Percentiles rank a stretch among this genome's conserved stretches.
Evolutionary conservation across 768 basidiomycete species (phyloP).

Genomic region (Collybia sordida): DNA sequence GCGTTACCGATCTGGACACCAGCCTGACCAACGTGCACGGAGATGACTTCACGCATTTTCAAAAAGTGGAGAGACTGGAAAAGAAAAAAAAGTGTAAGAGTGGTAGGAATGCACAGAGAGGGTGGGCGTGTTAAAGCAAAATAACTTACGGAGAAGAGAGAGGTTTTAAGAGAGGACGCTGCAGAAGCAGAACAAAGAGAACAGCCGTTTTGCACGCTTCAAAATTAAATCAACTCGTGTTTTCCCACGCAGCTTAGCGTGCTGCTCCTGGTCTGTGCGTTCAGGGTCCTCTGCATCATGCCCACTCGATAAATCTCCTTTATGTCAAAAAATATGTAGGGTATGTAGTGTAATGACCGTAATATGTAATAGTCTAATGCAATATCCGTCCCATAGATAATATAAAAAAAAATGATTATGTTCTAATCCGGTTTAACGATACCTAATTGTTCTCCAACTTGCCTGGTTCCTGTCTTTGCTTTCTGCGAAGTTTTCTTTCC

Average conservation of each 20-base stretch:
- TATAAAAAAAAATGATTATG: conserved; percentile 2
- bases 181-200: conserved; percentile 43
- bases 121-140: background rate
- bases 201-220: conserved; percentile 41
- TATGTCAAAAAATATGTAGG: background rate
- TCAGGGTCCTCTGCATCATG: conserved; percentile 8
- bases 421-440: conserved; percentile 27
- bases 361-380: too few species aligned
- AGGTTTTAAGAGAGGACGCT: conserved; percentile 21
- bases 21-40: conserved; percentile 95
- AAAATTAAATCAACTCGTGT: conserved; percentile 35
- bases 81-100: conserved; percentile 10
- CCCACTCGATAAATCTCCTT: background rate
- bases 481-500: conserved; percentile 43
- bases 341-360: too few species aligned
- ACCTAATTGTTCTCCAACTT: conserved; percentile 14
- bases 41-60: conserved; percentile 91
- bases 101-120: too few species aligned
- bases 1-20: conserved; percentile 95
- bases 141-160: conserved; percentile 21
- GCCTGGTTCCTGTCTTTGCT: conserved; percentile 23
- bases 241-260: conserved; percentile 40
- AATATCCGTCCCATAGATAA: background rate
- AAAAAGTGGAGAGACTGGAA: conserved; percentile 21
- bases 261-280: conserved; percentile 47